phyloP scores from a whole-genome alignment of 2,329 filamentous ascomycete species.

The Whalleya microplaca region DNA sequence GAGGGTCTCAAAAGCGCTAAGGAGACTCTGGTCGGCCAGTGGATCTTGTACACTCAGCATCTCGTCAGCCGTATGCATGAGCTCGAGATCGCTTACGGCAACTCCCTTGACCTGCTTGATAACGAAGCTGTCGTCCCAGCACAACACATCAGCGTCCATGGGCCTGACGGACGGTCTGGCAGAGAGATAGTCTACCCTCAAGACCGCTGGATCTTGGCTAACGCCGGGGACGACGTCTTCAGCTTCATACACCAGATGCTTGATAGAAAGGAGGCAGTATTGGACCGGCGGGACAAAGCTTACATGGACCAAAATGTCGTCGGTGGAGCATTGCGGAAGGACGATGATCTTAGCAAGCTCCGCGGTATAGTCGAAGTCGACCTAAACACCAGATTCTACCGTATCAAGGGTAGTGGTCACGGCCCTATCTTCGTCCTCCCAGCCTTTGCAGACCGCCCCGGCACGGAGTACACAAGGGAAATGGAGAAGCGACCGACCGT shows the following conservation, averaged over 20 bases:
- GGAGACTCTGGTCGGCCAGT: slow-evolving; percentile 59
- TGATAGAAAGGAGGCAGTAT: slow-evolving; percentile 49
- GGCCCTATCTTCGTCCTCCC: slow-evolving; percentile 59
- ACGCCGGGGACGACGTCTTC: slow-evolving; percentile 57
- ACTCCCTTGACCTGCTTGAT: slow-evolving; percentile 53
- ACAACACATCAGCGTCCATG: slow-evolving; percentile 56
- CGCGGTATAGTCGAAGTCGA: slow-evolving; percentile 54
- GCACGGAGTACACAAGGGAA: slow-evolving; percentile 46
- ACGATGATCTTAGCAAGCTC: slow-evolving; percentile 38
- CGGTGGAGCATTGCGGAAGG: slow-evolving; percentile 44
- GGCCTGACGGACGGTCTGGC: slow-evolving; percentile 55
- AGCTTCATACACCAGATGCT: slow-evolving; percentile 50
- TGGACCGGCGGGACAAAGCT: slow-evolving; percentile 39
- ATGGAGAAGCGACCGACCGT: slow-evolving; percentile 50
- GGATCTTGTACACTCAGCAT: slow-evolving; percentile 57
- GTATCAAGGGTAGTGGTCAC: slow-evolving; percentile 48
- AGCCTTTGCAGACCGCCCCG: slow-evolving; percentile 51
- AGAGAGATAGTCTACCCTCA: slow-evolving; percentile 59
- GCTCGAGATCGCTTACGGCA: slow-evolving; percentile 57
- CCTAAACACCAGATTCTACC: slow-evolving; percentile 56
- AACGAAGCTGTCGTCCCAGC: slow-evolving; percentile 54
- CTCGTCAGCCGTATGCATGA: slow-evolving; percentile 60
- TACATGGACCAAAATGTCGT: slow-evolving; percentile 44
- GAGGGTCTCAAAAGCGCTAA: slow-evolving; percentile 45
- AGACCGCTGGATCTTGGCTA: slow-evolving; percentile 59